Evolutionary conservation across 768 basidiomycete genomes (phyloP).

Genomic region (Udeniomyces megalosporus): DNA sequence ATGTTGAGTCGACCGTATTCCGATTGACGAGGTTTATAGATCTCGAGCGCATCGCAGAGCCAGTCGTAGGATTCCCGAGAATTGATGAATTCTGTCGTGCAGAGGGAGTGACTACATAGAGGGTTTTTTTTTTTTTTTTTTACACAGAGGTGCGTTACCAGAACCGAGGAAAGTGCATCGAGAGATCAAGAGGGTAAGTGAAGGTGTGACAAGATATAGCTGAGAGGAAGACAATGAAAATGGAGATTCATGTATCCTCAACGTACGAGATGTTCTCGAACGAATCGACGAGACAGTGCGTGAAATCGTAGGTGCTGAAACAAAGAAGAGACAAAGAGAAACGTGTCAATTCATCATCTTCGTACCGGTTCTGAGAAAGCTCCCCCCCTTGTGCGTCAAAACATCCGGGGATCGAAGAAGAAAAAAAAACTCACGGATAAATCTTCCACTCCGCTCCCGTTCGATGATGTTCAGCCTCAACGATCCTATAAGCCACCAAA

Average conservation of each 20-base stretch:
- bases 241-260: no score
- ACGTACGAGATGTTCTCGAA: conserved; percentile 99
- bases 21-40: conserved; percentile 93
- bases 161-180: no score
- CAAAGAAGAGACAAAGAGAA: neutral
- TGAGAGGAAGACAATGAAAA: no score
- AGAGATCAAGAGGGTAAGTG: neutral
- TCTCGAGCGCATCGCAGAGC: conserved; percentile 92
- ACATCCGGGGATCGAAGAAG: no score
- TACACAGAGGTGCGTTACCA: no score
- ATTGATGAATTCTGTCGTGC: conserved; percentile 86
- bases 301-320: conserved; percentile 73
- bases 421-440: conserved; percentile 17
- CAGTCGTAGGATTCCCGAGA: conserved; percentile 97
- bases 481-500: conserved; percentile 74
- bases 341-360: no score
- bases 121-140: no score
- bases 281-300: conserved; percentile 94
- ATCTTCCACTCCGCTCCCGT: conserved; percentile 77
- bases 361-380: no score
- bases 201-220: neutral
- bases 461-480: conserved; percentile 79
- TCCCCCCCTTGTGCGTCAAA: no score
- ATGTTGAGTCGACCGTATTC: conserved; percentile 88
- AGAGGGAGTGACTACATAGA: conserved; percentile 79